These are phyloP conservation scores for Trichoderma hamatum DNA, from an alignment of 2,329 filamentous ascomycete genomes.

Conservation along the genomic window DNA sequence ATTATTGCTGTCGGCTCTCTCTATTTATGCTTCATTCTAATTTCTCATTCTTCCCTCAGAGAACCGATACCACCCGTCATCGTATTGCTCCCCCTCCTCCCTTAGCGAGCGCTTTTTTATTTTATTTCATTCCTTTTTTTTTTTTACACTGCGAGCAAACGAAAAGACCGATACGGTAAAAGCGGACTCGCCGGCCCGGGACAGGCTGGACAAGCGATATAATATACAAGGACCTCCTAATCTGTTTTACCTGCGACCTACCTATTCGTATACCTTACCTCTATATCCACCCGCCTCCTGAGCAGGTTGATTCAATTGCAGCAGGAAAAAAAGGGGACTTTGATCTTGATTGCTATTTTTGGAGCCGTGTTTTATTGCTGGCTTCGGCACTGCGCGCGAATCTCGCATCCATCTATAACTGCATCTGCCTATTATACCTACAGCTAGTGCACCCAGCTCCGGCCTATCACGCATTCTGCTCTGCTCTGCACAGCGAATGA, in stretches of 20 bases:
- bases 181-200: neutral
- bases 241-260: neutral
- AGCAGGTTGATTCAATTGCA: neutral
- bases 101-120: neutral
- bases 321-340: neutral
- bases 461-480: neutral
- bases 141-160: neutral
- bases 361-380: neutral
- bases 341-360: neutral
- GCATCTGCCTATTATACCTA: neutral
- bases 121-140: neutral
- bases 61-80: neutral
- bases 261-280: neutral
- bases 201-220: neutral
- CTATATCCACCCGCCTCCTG: neutral
- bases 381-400: neutral
- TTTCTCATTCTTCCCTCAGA: neutral
- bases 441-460: too few relatives aligned
- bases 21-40: neutral
- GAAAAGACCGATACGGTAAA: neutral
- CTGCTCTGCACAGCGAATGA: slow-evolving; percentile 2
- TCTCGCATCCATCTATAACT: neutral
- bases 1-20: too few relatives aligned
- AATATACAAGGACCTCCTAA: neutral
- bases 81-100: neutral